phyloP scores from a whole-genome alignment of 306 rosid genomes.

The Myrica gale region DNA sequence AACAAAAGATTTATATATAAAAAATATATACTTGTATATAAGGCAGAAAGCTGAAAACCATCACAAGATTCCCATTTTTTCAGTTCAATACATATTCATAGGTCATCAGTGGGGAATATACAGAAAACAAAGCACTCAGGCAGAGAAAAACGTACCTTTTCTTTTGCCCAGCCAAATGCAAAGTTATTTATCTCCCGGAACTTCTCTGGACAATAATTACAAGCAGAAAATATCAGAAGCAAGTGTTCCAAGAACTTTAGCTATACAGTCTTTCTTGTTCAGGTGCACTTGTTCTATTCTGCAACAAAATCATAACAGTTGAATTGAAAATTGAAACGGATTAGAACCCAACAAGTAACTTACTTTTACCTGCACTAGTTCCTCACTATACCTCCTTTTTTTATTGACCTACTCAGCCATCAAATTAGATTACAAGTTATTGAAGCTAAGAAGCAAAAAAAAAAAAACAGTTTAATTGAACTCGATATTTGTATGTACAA shows the following conservation, averaged over 20 bases:
- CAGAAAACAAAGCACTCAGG: neutral
- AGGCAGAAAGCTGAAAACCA: neutral
- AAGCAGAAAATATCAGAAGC: too few relatives aligned
- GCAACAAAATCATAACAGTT: too few relatives aligned
- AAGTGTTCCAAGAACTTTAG: too few relatives aligned
- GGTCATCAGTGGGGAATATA: neutral
- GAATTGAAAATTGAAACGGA: neutral
- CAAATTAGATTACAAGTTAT: neutral
- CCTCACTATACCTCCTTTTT: neutral
- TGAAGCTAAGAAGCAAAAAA: too few relatives aligned
- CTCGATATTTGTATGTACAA: neutral
- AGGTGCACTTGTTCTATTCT: too few relatives aligned
- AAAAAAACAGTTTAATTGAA: too few relatives aligned
- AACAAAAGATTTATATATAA: too few relatives aligned
- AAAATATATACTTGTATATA: too few relatives aligned
- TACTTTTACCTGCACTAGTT: neutral
- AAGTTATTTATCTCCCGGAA: slow-evolving; percentile 93
- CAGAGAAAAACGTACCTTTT: slow-evolving; percentile 56
- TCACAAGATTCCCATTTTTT: neutral
- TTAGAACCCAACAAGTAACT: neutral
- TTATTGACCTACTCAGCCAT: neutral
- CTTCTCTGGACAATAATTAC: slow-evolving; percentile 28
- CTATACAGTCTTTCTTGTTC: too few relatives aligned
- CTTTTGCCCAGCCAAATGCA: slow-evolving; percentile 99
- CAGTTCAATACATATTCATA: neutral